These are phyloP conservation scores for Neltuma alba DNA, from an alignment of 306 rosid genomes.

Conservation along the genomic window DNA sequence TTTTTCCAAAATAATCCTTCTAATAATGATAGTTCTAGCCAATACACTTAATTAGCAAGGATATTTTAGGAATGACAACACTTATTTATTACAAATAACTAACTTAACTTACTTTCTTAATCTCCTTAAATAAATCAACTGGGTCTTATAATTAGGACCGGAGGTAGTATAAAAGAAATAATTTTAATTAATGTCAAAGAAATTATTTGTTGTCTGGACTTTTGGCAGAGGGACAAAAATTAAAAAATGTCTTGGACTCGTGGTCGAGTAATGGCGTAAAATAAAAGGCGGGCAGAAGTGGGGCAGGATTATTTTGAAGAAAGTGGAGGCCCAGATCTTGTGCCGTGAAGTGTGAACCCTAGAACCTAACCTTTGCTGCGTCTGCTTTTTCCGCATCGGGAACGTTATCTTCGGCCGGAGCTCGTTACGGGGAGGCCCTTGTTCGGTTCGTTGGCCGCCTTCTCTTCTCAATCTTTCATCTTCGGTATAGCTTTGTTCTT, in stretches of 20 bases:
- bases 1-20: too few relatives aligned
- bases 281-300: not conserved
- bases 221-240: too few relatives aligned
- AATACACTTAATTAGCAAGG: too few relatives aligned
- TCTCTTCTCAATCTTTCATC: not conserved
- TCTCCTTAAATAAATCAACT: too few relatives aligned
- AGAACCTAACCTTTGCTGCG: not conserved
- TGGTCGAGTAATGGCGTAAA: not conserved
- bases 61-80: too few relatives aligned
- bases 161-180: too few relatives aligned
- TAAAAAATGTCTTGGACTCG: not conserved
- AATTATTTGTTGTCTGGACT: too few relatives aligned
- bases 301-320: not conserved
- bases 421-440: conserved; percentile 8
- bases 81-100: too few relatives aligned
- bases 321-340: not conserved
- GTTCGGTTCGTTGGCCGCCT: conserved; percentile 10
- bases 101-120: too few relatives aligned
- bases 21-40: too few relatives aligned
- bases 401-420: conserved; percentile 17
- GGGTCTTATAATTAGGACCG: too few relatives aligned
- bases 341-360: conserved; percentile 26
- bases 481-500: conserved; percentile 38
- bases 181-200: too few relatives aligned
- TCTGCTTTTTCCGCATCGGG: not conserved